Evolutionary conservation across 108 stramenopile species (phyloP).

Genomic region (Skeletonema tropicum): DNA sequence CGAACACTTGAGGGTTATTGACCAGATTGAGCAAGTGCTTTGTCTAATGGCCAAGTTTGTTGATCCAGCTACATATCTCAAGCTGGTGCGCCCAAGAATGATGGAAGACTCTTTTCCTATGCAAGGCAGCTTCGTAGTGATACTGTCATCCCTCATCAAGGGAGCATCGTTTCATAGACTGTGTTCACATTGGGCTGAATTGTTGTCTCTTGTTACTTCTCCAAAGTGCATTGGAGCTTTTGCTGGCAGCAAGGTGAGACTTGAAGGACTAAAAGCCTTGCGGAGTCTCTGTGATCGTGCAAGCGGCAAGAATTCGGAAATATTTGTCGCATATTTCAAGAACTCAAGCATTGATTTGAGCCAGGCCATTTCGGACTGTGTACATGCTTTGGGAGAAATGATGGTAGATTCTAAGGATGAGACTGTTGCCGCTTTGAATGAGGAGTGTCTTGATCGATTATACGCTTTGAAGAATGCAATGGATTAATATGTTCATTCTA

Average conservation of each 20-base stretch:
- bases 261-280: not conserved
- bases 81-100: conserved; percentile 31
- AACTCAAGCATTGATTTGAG: not conserved
- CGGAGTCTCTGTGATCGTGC: not conserved
- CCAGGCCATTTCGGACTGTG: not conserved
- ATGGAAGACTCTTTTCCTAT: conserved; percentile 31
- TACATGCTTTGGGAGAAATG: not conserved
- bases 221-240: conserved; percentile 38
- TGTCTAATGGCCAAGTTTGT: conserved; percentile 45
- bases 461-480: not conserved
- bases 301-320: not conserved
- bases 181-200: conserved; percentile 29
- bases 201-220: conserved; percentile 22
- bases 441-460: not conserved
- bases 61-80: conserved; percentile 35
- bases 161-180: conserved; percentile 32
- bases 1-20: conserved; percentile 1
- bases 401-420: not conserved
- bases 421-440: not conserved
- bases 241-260: conserved; percentile 14
- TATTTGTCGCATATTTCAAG: not conserved
- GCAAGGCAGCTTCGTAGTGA: conserved; percentile 19
- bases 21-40: conserved; percentile 32
- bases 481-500: not conserved
- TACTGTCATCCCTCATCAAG: conserved; percentile 32